Base-by-base conservation (phyloP, 371 early-diverging fungal genomes). In the Actinomortierella wolfii region DNA sequence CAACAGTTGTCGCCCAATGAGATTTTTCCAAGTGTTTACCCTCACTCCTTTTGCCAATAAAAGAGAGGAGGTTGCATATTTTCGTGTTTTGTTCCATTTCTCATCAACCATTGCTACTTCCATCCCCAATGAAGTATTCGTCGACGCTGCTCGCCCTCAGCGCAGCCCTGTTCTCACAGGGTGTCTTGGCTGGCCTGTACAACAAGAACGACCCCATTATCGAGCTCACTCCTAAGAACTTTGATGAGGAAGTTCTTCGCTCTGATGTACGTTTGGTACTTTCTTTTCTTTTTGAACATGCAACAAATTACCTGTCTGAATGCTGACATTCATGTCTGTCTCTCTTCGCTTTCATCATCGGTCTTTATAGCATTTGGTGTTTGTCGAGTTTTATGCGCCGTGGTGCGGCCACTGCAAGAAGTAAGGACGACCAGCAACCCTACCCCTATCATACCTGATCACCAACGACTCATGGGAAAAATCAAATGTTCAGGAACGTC, bases 361-460 rank as follows among this genome's bases (percentile, higher is more conserved):
- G 21, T 24, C 13, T 17, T 2, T 56, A 24, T 78, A 92, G 84
- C 87, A 92, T 63, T 81, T 91, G 2, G 90, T 89, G 15, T 83
- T 92, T 49, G 91, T 92, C 14, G 93, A 94, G 73, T 95, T 95
- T 76, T 94, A 87, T 67, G 96, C 96, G 6, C 96, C 95, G 17
- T 95, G 95, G 94, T 96, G 97, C 70, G 94, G 95, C 14, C 94
- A 95, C 77, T 96, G 97, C 79, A 86, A 94, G 81, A 79, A 81
- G 88, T 87, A 82, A 23, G 60, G 44, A n/a, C n/a, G 8, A 11
- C 47, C 23, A 54, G 15, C 24, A 41, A 24, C 44, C 9, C 34
- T 11, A 6, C 34, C 34, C 34, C 34, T 34, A n/a, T n/a, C n/a
- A n/a, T n/a, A n/a, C n/a, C n/a, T n/a, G n/a, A n/a, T n/a, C n/a